Evolutionary conservation across 2,329 filamentous ascomycete species (phyloP).

Genomic region (Colletotrichum godetiae): DNA sequence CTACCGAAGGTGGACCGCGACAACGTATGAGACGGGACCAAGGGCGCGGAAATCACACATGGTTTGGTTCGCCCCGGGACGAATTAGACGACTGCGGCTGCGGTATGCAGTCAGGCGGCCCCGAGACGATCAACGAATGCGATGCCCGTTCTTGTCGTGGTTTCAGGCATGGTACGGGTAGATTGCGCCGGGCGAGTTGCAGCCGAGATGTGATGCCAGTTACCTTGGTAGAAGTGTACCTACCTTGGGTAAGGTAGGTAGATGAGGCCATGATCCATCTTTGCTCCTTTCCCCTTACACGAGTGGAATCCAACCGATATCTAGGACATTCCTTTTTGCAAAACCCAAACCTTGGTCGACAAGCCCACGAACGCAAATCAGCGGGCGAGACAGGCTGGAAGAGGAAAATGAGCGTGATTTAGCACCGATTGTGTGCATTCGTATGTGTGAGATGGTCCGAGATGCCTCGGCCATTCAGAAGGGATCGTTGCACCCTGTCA

Average conservation of each 20-base stretch:
- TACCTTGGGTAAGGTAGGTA: neutral
- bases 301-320: constrained; percentile 16
- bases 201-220: constrained; percentile 9
- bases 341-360: no score
- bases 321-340: constrained; percentile 13
- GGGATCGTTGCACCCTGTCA: neutral
- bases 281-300: constrained; percentile 3
- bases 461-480: constrained; percentile 4
- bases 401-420: constrained; percentile 12
- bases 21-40: constrained; percentile 6
- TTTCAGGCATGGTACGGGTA: constrained; percentile 26
- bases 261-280: constrained; percentile 1
- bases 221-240: neutral
- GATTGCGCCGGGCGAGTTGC: constrained; percentile 4
- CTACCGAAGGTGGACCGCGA: constrained; percentile 24
- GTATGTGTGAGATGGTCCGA: constrained; percentile 2
- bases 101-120: constrained; percentile 30
- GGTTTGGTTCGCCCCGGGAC: constrained; percentile 7
- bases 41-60: constrained; percentile 12
- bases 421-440: constrained; percentile 6
- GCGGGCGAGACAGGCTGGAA: constrained; percentile 8
- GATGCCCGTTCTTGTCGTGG: constrained; percentile 23
- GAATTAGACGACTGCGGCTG: constrained; percentile 30
- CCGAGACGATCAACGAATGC: constrained; percentile 31
- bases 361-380: constrained; percentile 5